Evolutionary conservation across 805 yeast genomes (phyloP).

Genomic region (Barnettozyma vustinii): DNA sequence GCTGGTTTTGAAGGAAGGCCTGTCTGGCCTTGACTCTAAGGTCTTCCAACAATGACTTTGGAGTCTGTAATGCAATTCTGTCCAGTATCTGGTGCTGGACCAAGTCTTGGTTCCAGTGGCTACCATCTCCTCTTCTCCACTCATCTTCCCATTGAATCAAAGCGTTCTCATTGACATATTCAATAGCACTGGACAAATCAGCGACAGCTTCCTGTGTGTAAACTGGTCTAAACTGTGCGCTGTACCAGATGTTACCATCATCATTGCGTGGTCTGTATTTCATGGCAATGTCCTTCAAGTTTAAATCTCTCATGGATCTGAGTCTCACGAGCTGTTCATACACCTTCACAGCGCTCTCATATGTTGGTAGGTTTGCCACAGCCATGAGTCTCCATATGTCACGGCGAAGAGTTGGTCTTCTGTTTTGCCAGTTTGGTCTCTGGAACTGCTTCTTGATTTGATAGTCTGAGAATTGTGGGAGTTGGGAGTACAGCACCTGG

Average conservation of each 20-base stretch:
- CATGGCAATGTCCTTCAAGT: conserved; percentile 54
- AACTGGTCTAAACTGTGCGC: conserved; percentile 85
- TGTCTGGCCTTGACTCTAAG: conserved; percentile 32
- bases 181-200: conserved; percentile 68
- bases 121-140: conserved; percentile 82
- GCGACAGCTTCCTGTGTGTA: conserved; percentile 89
- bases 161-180: conserved; percentile 41
- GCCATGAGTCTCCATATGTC: conserved; percentile 92
- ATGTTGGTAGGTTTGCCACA: conserved; percentile 59
- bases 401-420: conserved; percentile 70
- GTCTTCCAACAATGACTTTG: conserved; percentile 59
- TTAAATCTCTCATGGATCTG: conserved; percentile 65
- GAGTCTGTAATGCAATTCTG: conserved; percentile 53
- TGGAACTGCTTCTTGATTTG: conserved; percentile 54
- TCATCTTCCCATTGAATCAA: conserved; percentile 75
- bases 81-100: conserved; percentile 60
- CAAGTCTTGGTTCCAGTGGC: conserved; percentile 58
- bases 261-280: conserved; percentile 64
- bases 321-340: conserved; percentile 71
- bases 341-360: conserved; percentile 64
- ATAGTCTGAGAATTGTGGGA: conserved; percentile 51
- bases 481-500: conserved; percentile 84
- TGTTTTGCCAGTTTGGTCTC: conserved; percentile 87
- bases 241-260: conserved; percentile 79
- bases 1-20: conserved; percentile 16